These are phyloP conservation scores for Penicillium subrubescens DNA, from an alignment of 495 filamentous ascomycete genomes.

Conservation along the genomic window DNA sequence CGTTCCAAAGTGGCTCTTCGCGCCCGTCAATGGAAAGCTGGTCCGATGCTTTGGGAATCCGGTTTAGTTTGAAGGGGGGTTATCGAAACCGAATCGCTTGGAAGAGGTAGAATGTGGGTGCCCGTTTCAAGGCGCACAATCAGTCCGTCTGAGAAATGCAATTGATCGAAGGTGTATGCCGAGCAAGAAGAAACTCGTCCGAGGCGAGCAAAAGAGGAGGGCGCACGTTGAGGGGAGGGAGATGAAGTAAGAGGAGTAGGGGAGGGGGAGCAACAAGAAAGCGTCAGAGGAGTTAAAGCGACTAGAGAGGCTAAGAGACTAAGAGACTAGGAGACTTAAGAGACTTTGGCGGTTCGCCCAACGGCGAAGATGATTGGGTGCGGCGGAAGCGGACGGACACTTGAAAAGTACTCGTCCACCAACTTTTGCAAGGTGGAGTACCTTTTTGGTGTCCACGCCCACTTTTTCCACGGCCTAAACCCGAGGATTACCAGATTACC, in stretches of 20 bases:
- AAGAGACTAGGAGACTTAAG: slow-evolving; percentile 9
- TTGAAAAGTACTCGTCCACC: slow-evolving; percentile 12
- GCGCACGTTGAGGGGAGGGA: neutral
- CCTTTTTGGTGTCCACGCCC: neutral
- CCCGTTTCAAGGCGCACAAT: neutral
- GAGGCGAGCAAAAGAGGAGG: neutral
- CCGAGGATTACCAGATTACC: neutral
- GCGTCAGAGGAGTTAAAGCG: neutral
- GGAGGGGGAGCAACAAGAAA: slow-evolving; percentile 6
- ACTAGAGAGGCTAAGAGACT: slow-evolving; percentile 2
- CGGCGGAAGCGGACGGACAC: slow-evolving; percentile 23
- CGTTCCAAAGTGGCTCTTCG: neutral
- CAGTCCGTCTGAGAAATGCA: neutral
- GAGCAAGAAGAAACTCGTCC: neutral
- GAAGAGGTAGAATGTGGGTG: neutral
- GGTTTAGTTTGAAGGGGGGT: neutral
- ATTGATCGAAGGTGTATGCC: neutral
- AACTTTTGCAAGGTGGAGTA: slow-evolving; percentile 3
- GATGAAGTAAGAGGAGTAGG: slow-evolving; percentile 6
- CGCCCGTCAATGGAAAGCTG: slow-evolving; percentile 14
- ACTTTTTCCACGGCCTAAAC: neutral
- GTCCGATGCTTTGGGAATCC: neutral
- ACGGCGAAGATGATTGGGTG: slow-evolving; percentile 19
- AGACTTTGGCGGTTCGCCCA: slow-evolving; percentile 13
- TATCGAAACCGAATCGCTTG: neutral